Evolutionary conservation across 805 yeast species (phyloP), one percentile per base, ranked within the genome.

Genomic region (Blastobotrys peoriensis): DNA sequence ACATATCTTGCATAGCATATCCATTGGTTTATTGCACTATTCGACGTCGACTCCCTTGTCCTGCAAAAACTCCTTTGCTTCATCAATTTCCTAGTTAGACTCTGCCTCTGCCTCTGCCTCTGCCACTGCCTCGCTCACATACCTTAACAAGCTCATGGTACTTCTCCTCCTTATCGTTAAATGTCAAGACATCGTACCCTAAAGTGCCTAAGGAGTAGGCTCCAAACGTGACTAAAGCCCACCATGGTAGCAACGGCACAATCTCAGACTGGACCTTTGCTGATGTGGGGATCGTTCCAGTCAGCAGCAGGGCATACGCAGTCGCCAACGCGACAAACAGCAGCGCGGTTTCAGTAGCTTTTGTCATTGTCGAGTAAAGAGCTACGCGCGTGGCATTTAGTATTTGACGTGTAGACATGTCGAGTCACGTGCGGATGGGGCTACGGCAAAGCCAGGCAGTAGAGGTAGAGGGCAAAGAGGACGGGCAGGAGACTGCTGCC

Each of bases 101-200:
- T 30, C 10, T 4, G 15, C 19, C 30, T n/a, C 10, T 5, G 27
- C 18, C 22, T 33, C 36, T 10, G n/a, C n/a, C 18, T n/a, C 6
- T n/a, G 9, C n/a, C 10, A n/a, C 17, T 8, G 17, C 36, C 36
- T 25, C 16, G 4, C 13, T 25, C 23, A 48, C 57, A 39, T 69
- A 75, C 43, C 50, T 48, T 68, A 59, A 78, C 67, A 56, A 81
- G 71, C 59, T 81, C 87, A 51, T 67, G 56, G 64, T 81, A 78
- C 62, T 79, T 81, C 44, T 70, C 82, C 51, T 79, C 79, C 62
- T 82, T 81, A 66, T 81, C 85, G 52, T 81, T 79, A 68, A 81
- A 79, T 1, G 86, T 76, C 57, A 69, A 65, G 13, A 81, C 81
- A 40, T 84, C 86, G 69, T 75, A 75, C 40, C 88, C 88, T 48